Evolutionary conservation across 164 flowering plant genomes (phyloP).

Genomic region (Litsea cubeba): DNA sequence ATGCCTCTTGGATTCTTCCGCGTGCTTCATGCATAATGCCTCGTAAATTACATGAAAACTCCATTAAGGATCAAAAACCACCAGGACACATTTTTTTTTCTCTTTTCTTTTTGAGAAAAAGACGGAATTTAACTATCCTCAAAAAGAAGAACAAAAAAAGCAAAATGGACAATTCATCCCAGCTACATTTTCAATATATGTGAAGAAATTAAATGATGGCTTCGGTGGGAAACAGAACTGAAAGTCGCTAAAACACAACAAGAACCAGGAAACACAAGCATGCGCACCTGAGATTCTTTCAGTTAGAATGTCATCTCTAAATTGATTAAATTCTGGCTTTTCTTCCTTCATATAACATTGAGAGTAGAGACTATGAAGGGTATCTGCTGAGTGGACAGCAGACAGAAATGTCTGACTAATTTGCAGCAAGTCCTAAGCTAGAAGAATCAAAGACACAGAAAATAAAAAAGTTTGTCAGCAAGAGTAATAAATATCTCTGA

Average conservation of each 20-base stretch:
- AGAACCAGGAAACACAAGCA: neutral
- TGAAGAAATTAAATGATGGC: neutral
- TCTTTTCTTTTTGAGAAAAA: no score
- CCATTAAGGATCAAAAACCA: neutral
- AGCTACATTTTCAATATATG: neutral
- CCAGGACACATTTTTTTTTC: neutral
- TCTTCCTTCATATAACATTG: neutral
- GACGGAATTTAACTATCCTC: neutral
- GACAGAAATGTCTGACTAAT: no score
- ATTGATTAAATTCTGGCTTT: neutral
- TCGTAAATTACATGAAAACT: conserved; percentile 10
- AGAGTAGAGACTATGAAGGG: neutral
- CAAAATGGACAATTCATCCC: no score
- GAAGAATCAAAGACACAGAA: no score
- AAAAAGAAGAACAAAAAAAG: neutral
- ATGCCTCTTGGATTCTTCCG: conserved; percentile 44
- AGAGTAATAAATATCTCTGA: no score
- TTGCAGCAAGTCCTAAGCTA: no score
- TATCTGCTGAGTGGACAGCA: neutral
- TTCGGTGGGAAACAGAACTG: neutral
- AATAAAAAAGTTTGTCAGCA: no score
- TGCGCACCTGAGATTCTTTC: neutral
- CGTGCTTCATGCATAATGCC: conserved; percentile 64
- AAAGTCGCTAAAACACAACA: neutral
- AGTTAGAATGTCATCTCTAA: neutral